Conservation (phyloP, 2,329 filamentous ascomycete genomes). For the Cercospora zeae-maydis region DNA sequence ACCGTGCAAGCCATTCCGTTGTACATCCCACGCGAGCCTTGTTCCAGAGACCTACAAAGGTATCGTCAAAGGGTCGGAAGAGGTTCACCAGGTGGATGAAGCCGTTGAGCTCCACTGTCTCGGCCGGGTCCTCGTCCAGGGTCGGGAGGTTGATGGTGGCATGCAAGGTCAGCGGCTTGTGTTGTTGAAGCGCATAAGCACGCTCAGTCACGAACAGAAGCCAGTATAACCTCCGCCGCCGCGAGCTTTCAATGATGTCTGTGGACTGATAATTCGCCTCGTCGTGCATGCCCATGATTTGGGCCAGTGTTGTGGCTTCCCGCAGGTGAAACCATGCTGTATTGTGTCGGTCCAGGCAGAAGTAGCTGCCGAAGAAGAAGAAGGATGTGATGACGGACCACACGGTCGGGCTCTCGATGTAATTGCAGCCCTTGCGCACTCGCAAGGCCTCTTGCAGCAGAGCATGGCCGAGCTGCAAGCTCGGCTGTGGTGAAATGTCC, state of each 20-base stretch:
- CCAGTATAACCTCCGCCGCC: conserved; percentile 59
- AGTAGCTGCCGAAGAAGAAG: conserved; percentile 59
- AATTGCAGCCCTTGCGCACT: conserved; percentile 56
- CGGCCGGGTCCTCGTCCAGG: conserved; percentile 50
- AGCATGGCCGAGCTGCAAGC: conserved; percentile 49
- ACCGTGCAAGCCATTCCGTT: conserved; percentile 45
- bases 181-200: conserved; percentile 61
- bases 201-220: conserved; percentile 61
- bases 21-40: conserved; percentile 50
- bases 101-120: conserved; percentile 54
- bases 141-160: conserved; percentile 56
- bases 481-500: conserved; percentile 45
- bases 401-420: conserved; percentile 54
- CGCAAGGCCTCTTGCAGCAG: conserved; percentile 58
- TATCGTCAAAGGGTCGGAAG: conserved; percentile 61
- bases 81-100: conserved; percentile 60
- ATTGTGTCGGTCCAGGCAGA: conserved; percentile 59
- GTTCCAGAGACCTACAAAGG: conserved; percentile 63
- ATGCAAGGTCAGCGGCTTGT: conserved; percentile 60
- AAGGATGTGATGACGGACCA: conserved; percentile 60
- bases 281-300: conserved; percentile 57
- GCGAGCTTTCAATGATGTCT: conserved; percentile 51
- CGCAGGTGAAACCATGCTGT: conserved; percentile 62
- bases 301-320: conserved; percentile 59
- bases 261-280: conserved; percentile 52